phyloP scores from a whole-genome alignment of 495 filamentous ascomycete species.

The Hypoxylon trugodes region DNA sequence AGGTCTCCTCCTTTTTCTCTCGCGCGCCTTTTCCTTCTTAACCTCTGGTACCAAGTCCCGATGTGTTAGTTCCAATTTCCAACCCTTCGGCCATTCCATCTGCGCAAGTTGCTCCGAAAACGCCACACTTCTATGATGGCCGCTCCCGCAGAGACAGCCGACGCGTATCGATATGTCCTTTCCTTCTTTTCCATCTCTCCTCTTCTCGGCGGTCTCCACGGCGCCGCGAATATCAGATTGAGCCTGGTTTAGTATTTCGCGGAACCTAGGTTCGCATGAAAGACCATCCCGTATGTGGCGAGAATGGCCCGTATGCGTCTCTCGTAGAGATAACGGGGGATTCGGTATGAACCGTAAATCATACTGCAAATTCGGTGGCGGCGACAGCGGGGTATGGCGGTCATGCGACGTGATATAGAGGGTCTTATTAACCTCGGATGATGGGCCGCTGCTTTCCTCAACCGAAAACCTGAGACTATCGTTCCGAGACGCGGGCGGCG shows the following conservation, averaged over 20 bases:
- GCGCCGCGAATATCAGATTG: background rate
- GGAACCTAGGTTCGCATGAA: background rate
- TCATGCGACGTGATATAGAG: constrained; percentile 7
- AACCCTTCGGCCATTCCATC: constrained; percentile 11
- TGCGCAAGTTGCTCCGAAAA: constrained; percentile 5
- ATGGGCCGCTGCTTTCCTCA: too few relatives aligned
- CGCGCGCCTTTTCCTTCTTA: background rate
- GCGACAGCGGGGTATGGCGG: background rate
- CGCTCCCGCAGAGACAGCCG: constrained; percentile 11
- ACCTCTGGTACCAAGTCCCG: background rate
- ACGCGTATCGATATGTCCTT: background rate
- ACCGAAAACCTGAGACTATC: too few relatives aligned
- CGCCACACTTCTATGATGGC: constrained; percentile 13
- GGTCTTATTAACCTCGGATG: too few relatives aligned
- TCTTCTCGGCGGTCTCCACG: background rate
- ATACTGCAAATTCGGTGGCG: constrained; percentile 1
- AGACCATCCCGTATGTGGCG: background rate
- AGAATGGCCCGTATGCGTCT: constrained; percentile 2
- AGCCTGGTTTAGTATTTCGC: background rate
- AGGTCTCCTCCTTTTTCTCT: background rate
- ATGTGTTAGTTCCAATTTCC: background rate
- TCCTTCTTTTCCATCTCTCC: background rate
- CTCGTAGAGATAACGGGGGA: background rate
- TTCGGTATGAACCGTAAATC: constrained; percentile 2
- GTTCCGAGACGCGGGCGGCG: too few relatives aligned